Conservation (phyloP, 371 early-diverging fungal species). For the Syncephalastrum sp. region DNA sequence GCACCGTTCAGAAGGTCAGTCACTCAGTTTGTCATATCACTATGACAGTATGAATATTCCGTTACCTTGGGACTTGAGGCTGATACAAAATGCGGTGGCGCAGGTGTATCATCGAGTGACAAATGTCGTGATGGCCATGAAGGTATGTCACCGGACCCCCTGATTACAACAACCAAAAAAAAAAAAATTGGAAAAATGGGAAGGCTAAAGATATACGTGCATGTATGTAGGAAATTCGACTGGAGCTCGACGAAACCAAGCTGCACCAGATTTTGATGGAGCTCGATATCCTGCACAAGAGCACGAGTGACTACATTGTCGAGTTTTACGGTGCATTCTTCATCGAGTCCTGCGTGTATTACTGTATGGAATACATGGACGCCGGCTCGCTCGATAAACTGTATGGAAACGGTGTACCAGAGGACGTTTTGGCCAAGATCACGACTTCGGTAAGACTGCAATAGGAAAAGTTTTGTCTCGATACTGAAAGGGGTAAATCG, state of each 20-base stretch:
- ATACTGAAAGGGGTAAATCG: background rate
- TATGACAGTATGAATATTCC: background rate
- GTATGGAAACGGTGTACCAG: slow-evolving; percentile 79
- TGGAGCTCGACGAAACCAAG: slow-evolving; percentile 86
- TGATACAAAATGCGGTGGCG: background rate
- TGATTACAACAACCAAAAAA: background rate
- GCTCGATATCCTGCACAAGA: slow-evolving; percentile 76
- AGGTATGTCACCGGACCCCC: slow-evolving; percentile 39
- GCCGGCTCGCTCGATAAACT: slow-evolving; percentile 89
- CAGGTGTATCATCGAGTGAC: slow-evolving; percentile 80
- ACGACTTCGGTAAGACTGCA: slow-evolving; percentile 61
- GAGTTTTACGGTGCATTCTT: slow-evolving; percentile 98
- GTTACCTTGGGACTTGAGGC: background rate
- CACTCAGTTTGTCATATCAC: background rate
- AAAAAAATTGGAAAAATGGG: background rate
- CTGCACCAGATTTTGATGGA: slow-evolving; percentile 93
- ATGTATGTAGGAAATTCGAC: slow-evolving; percentile 76
- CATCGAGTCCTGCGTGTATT: slow-evolving; percentile 92
- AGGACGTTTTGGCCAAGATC: slow-evolving; percentile 80
- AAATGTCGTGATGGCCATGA: slow-evolving; percentile 91
- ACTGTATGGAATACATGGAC: slow-evolving; percentile 96
- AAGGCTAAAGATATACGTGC: slow-evolving; percentile 14
- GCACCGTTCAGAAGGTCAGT: slow-evolving; percentile 81
- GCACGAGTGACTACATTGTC: slow-evolving; percentile 85
- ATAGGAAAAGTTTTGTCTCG: background rate